Conservation (phyloP, 495 filamentous ascomycete genomes). For the Sphaerosporella brunnea region DNA sequence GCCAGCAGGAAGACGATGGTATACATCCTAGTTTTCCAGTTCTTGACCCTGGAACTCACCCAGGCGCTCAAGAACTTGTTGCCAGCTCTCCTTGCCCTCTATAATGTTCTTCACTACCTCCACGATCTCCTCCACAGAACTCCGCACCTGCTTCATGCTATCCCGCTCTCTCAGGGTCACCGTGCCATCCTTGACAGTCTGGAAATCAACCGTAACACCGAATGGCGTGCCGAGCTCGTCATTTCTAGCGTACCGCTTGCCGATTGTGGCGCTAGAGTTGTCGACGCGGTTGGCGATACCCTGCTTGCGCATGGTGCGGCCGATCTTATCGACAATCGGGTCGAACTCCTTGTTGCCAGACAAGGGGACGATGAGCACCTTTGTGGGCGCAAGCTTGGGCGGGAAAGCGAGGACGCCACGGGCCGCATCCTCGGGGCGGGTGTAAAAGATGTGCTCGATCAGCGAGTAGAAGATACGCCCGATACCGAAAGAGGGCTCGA, state of each 20-base stretch:
- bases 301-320: conserved; percentile 39
- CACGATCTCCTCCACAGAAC: conserved; percentile 42
- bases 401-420: conserved; percentile 62
- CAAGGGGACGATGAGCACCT: conserved; percentile 58
- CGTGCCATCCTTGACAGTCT: conserved; percentile 50
- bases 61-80: conserved; percentile 35
- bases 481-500: conserved; percentile 57
- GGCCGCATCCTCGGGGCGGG: conserved; percentile 43
- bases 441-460: conserved; percentile 50
- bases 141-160: conserved; percentile 53
- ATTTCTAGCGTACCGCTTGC: conserved; percentile 56
- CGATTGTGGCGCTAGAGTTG: conserved; percentile 49
- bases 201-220: conserved; percentile 57
- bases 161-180: conserved; percentile 59
- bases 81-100: conserved; percentile 15
- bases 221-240: conserved; percentile 58
- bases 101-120: conserved; percentile 38
- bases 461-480: conserved; percentile 48
- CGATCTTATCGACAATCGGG: conserved; percentile 38
- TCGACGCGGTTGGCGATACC: conserved; percentile 51
- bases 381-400: conserved; percentile 52
- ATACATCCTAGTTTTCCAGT: too few species aligned
- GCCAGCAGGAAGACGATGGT: too few species aligned
- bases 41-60: conserved; percentile 54
- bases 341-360: conserved; percentile 44